Conservation (phyloP, 768 basidiomycete genomes). For the Dioszegia hungarica region DNA sequence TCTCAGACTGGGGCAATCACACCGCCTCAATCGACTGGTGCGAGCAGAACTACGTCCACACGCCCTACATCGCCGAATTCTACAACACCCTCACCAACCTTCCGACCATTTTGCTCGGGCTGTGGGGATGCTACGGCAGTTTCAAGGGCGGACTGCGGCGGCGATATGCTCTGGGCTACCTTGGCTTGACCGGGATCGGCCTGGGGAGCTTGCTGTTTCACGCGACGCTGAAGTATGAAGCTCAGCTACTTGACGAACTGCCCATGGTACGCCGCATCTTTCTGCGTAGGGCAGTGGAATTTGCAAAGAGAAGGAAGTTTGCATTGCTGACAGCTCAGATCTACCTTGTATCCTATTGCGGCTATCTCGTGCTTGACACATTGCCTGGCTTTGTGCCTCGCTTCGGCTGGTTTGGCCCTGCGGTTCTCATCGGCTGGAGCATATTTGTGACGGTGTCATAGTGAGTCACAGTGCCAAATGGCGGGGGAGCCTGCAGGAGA, state of each 20-base stretch:
- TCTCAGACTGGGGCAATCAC: conserved; percentile 42
- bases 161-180: conserved; percentile 44
- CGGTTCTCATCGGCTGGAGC: conserved; percentile 54
- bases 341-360: conserved; percentile 61
- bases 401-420: conserved; percentile 27
- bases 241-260: conserved; percentile 71
- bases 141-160: conserved; percentile 46
- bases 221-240: conserved; percentile 67
- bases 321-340: conserved; percentile 48
- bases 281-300: too few relatives aligned
- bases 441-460: conserved; percentile 66
- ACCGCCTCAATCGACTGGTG: conserved; percentile 47
- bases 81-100: conserved; percentile 70
- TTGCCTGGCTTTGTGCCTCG: conserved; percentile 23
- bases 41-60: conserved; percentile 73
- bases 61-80: conserved; percentile 71
- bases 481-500: too few relatives aligned
- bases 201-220: conserved; percentile 75
- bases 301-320: too few relatives aligned
- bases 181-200: conserved; percentile 64
- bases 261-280: conserved; percentile 58
- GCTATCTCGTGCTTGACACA: conserved; percentile 58
- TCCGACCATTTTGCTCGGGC: conserved; percentile 57
- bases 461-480: too few relatives aligned
- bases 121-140: conserved; percentile 53